These are phyloP conservation scores for Stachybotrys chartarum DNA, from an alignment of 2,329 filamentous ascomycete species.

Conservation along the genomic window DNA sequence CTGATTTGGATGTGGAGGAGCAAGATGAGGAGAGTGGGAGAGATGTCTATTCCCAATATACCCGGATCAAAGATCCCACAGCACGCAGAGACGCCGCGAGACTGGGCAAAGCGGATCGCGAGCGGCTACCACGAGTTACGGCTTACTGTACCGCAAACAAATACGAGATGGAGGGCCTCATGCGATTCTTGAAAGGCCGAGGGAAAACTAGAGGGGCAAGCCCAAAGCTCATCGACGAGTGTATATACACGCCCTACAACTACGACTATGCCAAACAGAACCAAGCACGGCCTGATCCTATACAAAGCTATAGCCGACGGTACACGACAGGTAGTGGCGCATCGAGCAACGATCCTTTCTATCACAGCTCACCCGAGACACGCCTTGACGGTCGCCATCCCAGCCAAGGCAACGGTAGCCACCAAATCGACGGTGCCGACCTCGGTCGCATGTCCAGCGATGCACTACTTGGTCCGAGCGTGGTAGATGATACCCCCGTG, in stretches of 20 bases:
- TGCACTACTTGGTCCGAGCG: conserved; percentile 24
- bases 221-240: conserved; percentile 94
- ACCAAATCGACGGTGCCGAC: conserved; percentile 12
- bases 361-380: conserved; percentile 16
- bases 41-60: conserved; percentile 97
- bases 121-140: conserved; percentile 80
- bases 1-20: conserved; percentile 70
- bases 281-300: conserved; percentile 22
- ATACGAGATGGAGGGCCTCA: conserved; percentile 83
- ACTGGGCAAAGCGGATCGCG: conserved; percentile 86
- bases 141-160: conserved; percentile 93
- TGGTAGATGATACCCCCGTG: conserved; percentile 28
- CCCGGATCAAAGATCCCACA: conserved; percentile 92
- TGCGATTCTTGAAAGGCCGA: conserved; percentile 84
- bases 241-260: conserved; percentile 90
- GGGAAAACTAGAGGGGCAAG: conserved; percentile 69
- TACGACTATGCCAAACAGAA: conserved; percentile 47
- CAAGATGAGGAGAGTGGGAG: conserved; percentile 83
- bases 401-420: conserved; percentile 10
- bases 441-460: conserved; percentile 18
- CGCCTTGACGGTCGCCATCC: conserved; percentile 22
- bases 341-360: conserved; percentile 27
- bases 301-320: conserved; percentile 53
- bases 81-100: conserved; percentile 86
- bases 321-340: conserved; percentile 67